Percentiles rank a stretch among this genome's conserved stretches.
These are phyloP conservation scores for Carex littledalei DNA, from an alignment of 176 grass and related monocot species.

Conservation along the genomic window DNA sequence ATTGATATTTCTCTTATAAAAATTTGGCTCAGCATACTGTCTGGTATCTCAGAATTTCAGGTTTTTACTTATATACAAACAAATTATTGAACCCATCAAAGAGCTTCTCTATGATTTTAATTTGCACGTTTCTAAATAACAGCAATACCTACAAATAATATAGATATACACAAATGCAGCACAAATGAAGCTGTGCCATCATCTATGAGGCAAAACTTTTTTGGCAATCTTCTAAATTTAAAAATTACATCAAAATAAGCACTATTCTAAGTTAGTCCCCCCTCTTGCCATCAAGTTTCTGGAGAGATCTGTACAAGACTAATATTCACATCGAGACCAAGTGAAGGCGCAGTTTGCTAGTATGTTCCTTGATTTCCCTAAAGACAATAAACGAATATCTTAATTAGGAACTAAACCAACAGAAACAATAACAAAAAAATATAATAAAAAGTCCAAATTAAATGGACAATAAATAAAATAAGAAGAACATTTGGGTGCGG, in stretches of 20 bases:
- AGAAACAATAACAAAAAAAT: neutral
- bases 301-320: neutral
- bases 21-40: too few species aligned
- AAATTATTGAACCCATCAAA: too few species aligned
- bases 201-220: neutral
- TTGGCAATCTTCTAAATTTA: neutral
- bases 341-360: neutral
- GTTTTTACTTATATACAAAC: too few species aligned
- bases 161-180: neutral
- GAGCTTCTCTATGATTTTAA: too few species aligned
- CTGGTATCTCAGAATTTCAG: too few species aligned
- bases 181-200: neutral
- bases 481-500: neutral
- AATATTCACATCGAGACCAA: neutral
- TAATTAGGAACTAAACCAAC: neutral
- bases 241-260: neutral
- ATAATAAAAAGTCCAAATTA: neutral
- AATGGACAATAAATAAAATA: neutral
- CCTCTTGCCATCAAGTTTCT: neutral
- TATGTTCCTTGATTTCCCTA: constrained; percentile 10
- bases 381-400: neutral
- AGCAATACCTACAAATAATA: too few species aligned
- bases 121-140: too few species aligned
- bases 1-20: too few species aligned
- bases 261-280: constrained; percentile 1